These are phyloP conservation scores for Pelargonium hybrid DNA, from an alignment of 441 rosid species.

Conservation along the genomic window DNA sequence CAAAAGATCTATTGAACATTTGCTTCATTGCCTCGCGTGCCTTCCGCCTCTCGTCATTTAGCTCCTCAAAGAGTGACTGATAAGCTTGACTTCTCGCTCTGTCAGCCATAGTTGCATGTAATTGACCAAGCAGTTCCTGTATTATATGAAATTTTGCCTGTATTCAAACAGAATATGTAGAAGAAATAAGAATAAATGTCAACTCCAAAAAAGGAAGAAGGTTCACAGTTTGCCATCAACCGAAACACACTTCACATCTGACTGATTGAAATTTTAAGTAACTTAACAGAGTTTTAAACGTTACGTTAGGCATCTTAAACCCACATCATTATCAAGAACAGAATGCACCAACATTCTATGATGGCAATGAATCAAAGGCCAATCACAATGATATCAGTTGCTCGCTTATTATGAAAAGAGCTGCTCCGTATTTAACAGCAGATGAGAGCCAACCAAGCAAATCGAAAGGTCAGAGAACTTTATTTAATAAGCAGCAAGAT, in stretches of 20 bases:
- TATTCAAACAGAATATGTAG: slow-evolving; percentile 6
- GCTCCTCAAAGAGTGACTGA: slow-evolving; percentile 50
- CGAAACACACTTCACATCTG: background rate
- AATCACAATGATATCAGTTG: too few species aligned
- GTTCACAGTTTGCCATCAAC: background rate
- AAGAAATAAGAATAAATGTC: background rate
- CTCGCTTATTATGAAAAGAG: too few species aligned
- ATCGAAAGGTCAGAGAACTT: too few species aligned
- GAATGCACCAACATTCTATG: too few species aligned
- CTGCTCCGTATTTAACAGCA: too few species aligned
- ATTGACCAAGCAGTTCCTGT: slow-evolving; percentile 85
- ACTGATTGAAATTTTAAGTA: background rate
- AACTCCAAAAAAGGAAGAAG: background rate
- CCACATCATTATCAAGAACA: too few species aligned
- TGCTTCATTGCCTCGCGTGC: slow-evolving; percentile 60
- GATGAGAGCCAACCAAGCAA: too few species aligned
- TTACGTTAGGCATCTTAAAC: too few species aligned
- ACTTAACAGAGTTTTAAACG: too few species aligned
- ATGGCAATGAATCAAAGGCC: too few species aligned
- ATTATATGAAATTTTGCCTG: slow-evolving; percentile 91
- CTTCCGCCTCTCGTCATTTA: slow-evolving; percentile 63
- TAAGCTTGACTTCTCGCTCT: slow-evolving; percentile 43
- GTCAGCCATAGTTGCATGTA: slow-evolving; percentile 46
- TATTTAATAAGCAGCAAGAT: too few species aligned
- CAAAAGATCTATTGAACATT: slow-evolving; percentile 85